These are phyloP conservation scores for Candida frijolesensis DNA, from an alignment of 1,139 yeast genomes.

Conservation along the genomic window DNA sequence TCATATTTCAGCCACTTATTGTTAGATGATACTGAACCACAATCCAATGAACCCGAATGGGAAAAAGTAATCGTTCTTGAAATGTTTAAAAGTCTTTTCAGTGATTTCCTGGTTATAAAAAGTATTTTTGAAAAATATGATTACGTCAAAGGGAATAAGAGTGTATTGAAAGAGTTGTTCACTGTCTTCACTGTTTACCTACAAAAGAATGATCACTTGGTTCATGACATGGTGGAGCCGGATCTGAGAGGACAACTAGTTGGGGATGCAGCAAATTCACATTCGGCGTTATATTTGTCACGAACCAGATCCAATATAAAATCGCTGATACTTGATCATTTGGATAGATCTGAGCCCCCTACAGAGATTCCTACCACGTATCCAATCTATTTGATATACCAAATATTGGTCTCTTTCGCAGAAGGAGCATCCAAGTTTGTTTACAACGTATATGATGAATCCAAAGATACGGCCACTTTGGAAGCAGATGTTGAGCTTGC, in stretches of 20 bases:
- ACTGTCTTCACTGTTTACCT: constrained; percentile 40
- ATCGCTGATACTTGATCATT: constrained; percentile 64
- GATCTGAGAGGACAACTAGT: constrained; percentile 6
- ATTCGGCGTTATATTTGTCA: constrained; percentile 21
- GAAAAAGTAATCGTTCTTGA: constrained; percentile 74
- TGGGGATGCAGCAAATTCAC: neutral
- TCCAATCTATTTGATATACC: constrained; percentile 57
- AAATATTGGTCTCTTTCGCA: constrained; percentile 55
- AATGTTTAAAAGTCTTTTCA: constrained; percentile 60
- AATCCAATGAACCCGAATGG: constrained; percentile 46
- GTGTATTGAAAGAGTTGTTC: constrained; percentile 62
- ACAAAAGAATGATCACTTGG: constrained; percentile 31
- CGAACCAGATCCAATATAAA: constrained; percentile 40
- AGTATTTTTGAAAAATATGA: constrained; percentile 67
- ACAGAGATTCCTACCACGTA: constrained; percentile 66
- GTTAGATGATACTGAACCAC: constrained; percentile 23
- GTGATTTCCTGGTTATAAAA: constrained; percentile 55
- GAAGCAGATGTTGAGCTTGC: constrained; percentile 42
- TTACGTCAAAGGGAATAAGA: constrained; percentile 54
- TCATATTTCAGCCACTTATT: constrained; percentile 72
- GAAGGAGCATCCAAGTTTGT: constrained; percentile 72
- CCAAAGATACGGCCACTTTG: constrained; percentile 25
- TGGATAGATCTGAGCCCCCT: constrained; percentile 76
- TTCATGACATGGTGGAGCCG: constrained; percentile 40
- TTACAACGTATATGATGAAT: constrained; percentile 34